These are phyloP conservation scores for Coccomyxa sp. DNA, from an alignment of 139 green algal species.

Conservation along the genomic window DNA sequence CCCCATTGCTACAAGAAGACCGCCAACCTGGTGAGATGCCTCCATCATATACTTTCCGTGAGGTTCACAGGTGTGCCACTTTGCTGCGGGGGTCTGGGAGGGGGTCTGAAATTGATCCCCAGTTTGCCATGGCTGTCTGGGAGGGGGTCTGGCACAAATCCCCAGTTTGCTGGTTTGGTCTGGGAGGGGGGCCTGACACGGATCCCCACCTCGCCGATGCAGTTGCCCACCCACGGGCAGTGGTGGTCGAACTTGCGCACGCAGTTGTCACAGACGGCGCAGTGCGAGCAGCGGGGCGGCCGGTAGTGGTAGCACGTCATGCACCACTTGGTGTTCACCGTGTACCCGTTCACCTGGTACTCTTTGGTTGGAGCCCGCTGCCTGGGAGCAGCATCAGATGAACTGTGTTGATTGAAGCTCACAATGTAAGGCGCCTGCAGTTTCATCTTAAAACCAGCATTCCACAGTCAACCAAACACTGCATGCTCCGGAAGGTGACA, in stretches of 20 bases:
- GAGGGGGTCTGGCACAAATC: background rate
- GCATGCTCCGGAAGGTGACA: background rate
- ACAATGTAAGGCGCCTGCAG: conserved; percentile 11
- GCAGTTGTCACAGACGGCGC: conserved; percentile 96
- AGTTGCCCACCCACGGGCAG: conserved; percentile 96
- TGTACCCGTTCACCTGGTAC: conserved; percentile 42
- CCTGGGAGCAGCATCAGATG: conserved; percentile 15
- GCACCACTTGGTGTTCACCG: conserved; percentile 76
- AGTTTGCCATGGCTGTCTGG: too few species aligned
- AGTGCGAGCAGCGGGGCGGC: conserved; percentile 91
- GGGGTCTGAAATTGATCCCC: too few species aligned
- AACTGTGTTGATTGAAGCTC: background rate
- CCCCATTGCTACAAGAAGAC: background rate
- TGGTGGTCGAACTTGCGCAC: conserved; percentile 98
- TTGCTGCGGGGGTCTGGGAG: too few species aligned
- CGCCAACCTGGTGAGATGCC: too few species aligned
- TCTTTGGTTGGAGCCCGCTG: conserved; percentile 27
- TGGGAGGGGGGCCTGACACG: background rate
- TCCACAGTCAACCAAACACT: background rate
- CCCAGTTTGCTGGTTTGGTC: conserved; percentile 11
- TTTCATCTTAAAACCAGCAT: background rate
- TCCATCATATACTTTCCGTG: too few species aligned
- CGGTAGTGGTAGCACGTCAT: conserved; percentile 88
- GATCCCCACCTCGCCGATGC: conserved; percentile 65
- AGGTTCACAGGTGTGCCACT: too few species aligned